Base-by-base conservation (phyloP, 1,139 yeast species). In the Suhomyces yuchorum region DNA sequence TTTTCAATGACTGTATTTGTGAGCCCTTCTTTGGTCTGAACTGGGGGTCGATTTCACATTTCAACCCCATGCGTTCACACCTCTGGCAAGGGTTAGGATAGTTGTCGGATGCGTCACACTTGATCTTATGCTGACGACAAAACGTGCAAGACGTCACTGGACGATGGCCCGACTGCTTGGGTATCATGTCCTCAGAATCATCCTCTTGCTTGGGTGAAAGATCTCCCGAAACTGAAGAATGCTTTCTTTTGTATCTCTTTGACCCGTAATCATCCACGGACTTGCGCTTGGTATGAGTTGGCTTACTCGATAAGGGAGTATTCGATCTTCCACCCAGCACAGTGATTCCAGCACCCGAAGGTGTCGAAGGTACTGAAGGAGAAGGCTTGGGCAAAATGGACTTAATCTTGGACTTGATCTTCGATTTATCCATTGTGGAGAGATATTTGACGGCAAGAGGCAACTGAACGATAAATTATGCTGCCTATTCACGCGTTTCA, bases 91-190 rank as follows among this genome's bases (percentile, higher is more conserved):
- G 89, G 12, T 76, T 75, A 1, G 97, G 97, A 57, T 80, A 87
- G 52, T 85, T 83, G 22, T 87, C 93, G 3, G 89, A 80, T 0
- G 97, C 97, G 62, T 92, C 89, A 68, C 98, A 92, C 61, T 87
- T 87, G 67, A 91, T 90, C 67, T 92, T 92, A 63, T 91, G 97
- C 63, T 92, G 97, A 46, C 97, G 82, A 63, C 98, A 92, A 61
- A 90, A 95, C 0, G 96, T 88, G 62, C 98, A 92, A 3, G 96
- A 87, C 0, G 96, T 87, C 1, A 91, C 96, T 0, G 97, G 97
- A 47, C 97, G 71, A 59, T 86, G 92, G 12, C 78, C 77, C 0
- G 75, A 63, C 42, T 67, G 72, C 52, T 71, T 71, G 28, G 37
- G 30, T 2, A 11, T 35, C 3, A 14, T 24, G 15, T 41, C 45